Base-by-base conservation (phyloP, 371 early-diverging fungal genomes). In the Globomyces sp. region DNA sequence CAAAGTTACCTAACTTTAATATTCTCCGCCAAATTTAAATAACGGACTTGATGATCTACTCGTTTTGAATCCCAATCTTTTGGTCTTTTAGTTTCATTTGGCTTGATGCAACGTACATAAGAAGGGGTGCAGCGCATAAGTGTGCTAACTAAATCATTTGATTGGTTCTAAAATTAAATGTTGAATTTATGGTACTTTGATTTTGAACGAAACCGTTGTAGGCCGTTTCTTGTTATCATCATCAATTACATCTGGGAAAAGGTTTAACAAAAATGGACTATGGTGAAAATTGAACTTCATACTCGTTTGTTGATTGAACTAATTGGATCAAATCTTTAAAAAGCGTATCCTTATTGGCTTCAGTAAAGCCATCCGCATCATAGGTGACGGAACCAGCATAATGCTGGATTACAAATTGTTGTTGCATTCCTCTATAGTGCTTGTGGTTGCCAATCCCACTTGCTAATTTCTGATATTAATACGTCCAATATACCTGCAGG, bases 81-180 rank as follows among this genome's bases (percentile, higher is more conserved):
- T 0, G 96, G 87, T 52, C 89, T 86, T 76, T 95, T 93, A 70
- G 87, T 90, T 68, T 91, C 89, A 74, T 99, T 98, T 45, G 99
- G 99, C 75, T 98, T 99, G 79, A 99, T 99, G 64, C 98, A 77
- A 76, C 98, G 90, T 46, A 99, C 95, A 77, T 99, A 99, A 47
- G 95, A 92, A n/a, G 99, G 95, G 61, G 91, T 90, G 68, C 95
- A 92, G 68, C 90, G 88, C 92, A 94, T 96, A 70, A 99, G 77
- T 69, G 94, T 94, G 8, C 84, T 83, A 4, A 99, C 96, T 4
- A 99, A 74, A 63, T 82, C 80, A 57, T 81, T 76, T 40, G 74
- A 70, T 75, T 84, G 82, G 58, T 72, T 75, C 75, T 77, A 51
- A 9, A 9, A 46, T 55, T 9, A 58, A 46, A 41, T 1, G 10